These are phyloP conservation scores for Plantago rigida DNA, from an alignment of 305 asterid genomes.

Conservation along the genomic window DNA sequence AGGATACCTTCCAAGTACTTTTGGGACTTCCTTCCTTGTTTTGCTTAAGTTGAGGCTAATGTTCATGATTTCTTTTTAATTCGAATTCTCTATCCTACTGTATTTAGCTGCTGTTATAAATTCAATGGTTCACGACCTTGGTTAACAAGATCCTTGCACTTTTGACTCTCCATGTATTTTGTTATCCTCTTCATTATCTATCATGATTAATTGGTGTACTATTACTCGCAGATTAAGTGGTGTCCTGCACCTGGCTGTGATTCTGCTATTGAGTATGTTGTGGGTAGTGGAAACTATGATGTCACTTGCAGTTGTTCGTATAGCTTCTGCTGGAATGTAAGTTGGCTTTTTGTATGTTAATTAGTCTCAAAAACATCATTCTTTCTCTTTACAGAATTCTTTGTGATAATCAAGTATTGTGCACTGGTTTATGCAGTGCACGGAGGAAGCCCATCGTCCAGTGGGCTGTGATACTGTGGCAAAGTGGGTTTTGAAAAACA, in stretches of 20 bases:
- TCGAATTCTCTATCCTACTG: conserved; percentile 14
- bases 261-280: conserved; percentile 27
- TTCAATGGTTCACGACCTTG: conserved; percentile 13
- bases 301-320: conserved; percentile 31
- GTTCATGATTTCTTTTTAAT: conserved; percentile 1
- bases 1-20: neutral
- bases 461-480: conserved; percentile 38
- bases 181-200: conserved; percentile 18
- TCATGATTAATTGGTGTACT: conserved; percentile 2
- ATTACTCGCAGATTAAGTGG: conserved; percentile 44
- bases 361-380: neutral
- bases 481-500: conserved; percentile 35
- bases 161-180: conserved; percentile 15
- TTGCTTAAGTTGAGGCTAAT: neutral
- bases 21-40: conserved; percentile 4
- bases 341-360: neutral
- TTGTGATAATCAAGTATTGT: neutral
- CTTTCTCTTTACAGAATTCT: neutral
- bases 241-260: conserved; percentile 41
- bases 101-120: conserved; percentile 11
- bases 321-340: conserved; percentile 34
- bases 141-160: conserved; percentile 11
- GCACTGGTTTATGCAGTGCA: conserved; percentile 22
- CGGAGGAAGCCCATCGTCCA: conserved; percentile 40
- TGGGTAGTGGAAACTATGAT: conserved; percentile 30